These are phyloP conservation scores for Bruguiera hainesii DNA, from an alignment of 441 rosid genomes.

Conservation along the genomic window DNA sequence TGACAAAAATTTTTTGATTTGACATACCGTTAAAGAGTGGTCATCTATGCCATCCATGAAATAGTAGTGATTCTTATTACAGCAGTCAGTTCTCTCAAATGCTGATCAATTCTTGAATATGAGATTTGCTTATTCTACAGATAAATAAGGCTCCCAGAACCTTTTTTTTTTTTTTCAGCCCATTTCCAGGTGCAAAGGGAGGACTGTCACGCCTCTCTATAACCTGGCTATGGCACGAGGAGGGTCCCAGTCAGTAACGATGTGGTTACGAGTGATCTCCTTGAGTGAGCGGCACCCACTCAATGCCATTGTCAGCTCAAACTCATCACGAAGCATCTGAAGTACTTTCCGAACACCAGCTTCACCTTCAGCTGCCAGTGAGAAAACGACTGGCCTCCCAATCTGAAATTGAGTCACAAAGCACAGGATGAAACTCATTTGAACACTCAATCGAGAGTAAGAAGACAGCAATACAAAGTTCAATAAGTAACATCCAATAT, in stretches of 20 bases:
- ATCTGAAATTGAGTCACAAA: constrained; percentile 34
- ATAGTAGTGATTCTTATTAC: background rate
- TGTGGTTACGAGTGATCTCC: constrained; percentile 60
- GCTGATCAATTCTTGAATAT: background rate
- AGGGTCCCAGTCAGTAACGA: constrained; percentile 51
- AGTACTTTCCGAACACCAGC: constrained; percentile 67
- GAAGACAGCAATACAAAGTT: too few species aligned
- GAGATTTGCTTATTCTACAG: too few species aligned
- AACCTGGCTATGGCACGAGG: constrained; percentile 1
- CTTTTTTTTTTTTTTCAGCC: background rate
- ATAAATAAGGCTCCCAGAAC: background rate
- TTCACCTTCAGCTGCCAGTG: constrained; percentile 65
- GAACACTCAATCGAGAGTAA: too few species aligned
- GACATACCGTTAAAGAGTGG: background rate
- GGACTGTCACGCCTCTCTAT: background rate
- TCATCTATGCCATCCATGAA: background rate
- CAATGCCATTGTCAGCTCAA: constrained; percentile 75
- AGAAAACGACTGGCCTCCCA: constrained; percentile 65
- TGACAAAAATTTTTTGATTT: too few species aligned
- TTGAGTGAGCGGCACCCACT: constrained; percentile 65
- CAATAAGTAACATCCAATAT: too few species aligned
- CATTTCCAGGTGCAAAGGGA: background rate
- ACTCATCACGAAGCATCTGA: constrained; percentile 59
- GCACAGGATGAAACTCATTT: background rate
- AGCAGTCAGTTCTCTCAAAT: background rate